phyloP scores from a whole-genome alignment of 345 rosid genomes.

The Boechera retrofracta region DNA sequence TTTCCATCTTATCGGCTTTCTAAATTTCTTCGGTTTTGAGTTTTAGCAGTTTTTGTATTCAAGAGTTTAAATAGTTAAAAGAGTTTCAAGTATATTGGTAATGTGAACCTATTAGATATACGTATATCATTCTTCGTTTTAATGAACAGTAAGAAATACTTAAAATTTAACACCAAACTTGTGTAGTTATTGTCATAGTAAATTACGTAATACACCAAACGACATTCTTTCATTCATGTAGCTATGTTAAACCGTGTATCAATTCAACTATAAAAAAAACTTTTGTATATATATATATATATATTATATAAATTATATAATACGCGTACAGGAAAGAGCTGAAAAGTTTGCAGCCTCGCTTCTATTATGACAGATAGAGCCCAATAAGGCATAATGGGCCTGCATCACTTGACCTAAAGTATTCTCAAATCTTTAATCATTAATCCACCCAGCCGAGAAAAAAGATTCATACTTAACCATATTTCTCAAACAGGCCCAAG shows the following conservation, averaged over 20 bases:
- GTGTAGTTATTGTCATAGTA: neutral
- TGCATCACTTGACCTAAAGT: neutral
- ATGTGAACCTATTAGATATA: too few species aligned
- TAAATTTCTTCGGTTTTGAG: too few species aligned
- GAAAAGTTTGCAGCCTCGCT: neutral
- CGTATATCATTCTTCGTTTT: neutral
- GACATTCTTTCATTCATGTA: neutral
- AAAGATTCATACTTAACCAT: neutral
- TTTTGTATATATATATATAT: too few species aligned
- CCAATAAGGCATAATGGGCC: slow-evolving; percentile 29
- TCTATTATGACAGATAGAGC: slow-evolving; percentile 1
- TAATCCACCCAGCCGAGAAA: neutral
- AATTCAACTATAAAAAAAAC: too few species aligned
- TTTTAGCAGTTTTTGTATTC: too few species aligned
- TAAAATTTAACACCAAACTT: neutral
- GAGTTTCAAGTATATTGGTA: too few species aligned
- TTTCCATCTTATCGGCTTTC: too few species aligned
- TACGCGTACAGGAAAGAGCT: neutral
- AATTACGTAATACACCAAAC: neutral
- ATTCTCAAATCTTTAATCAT: slow-evolving; percentile 10
- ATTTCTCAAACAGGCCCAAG: slow-evolving; percentile 28
- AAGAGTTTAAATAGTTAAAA: too few species aligned
- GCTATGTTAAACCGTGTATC: too few species aligned
- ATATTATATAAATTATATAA: neutral
- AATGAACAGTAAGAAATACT: too few species aligned